Evolutionary conservation across 2,329 filamentous ascomycete genomes (phyloP).

Genomic region (Colletotrichum falcatum): DNA sequence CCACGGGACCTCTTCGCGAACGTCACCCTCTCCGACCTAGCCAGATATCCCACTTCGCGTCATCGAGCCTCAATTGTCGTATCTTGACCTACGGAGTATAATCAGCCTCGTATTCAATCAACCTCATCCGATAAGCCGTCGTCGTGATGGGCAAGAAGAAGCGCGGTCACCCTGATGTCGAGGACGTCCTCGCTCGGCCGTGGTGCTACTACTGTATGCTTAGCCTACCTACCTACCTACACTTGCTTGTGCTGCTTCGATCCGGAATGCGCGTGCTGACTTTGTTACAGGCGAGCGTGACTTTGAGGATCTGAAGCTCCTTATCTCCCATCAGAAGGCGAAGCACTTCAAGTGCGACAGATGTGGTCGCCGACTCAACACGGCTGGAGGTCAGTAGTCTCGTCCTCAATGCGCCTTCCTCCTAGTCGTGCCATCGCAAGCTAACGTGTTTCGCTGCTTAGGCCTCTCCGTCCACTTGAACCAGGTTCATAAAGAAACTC

Average conservation of each 20-base stretch:
- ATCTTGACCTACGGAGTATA: neutral
- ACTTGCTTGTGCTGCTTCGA: constrained; percentile 8
- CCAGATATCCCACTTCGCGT: constrained; percentile 19
- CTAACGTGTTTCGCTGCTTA: constrained; percentile 52
- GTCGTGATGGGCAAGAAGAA: constrained; percentile 86
- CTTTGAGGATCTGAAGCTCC: constrained; percentile 96
- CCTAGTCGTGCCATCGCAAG: neutral
- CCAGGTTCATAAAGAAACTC: constrained; percentile 96
- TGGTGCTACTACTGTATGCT: constrained; percentile 96
- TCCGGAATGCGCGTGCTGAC: constrained; percentile 41
- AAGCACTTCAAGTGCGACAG: constrained; percentile 98
- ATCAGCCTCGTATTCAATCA: too few relatives aligned
- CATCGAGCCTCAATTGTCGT: neutral
- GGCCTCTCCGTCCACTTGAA: constrained; percentile 97
- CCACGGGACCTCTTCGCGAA: constrained; percentile 19
- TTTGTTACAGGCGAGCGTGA: constrained; percentile 79
- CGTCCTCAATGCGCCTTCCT: neutral
- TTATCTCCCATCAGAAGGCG: constrained; percentile 98
- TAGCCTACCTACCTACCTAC: constrained; percentile 7
- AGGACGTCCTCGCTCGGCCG: constrained; percentile 87
- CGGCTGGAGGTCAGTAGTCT: constrained; percentile 82
- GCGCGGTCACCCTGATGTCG: constrained; percentile 85
- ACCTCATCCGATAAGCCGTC: neutral
- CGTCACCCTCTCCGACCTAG: constrained; percentile 18
- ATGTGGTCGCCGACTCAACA: constrained; percentile 90